Evolutionary conservation across 192 early-diverging fungal genomes (phyloP).

Genomic region (Coemansia sp.): DNA sequence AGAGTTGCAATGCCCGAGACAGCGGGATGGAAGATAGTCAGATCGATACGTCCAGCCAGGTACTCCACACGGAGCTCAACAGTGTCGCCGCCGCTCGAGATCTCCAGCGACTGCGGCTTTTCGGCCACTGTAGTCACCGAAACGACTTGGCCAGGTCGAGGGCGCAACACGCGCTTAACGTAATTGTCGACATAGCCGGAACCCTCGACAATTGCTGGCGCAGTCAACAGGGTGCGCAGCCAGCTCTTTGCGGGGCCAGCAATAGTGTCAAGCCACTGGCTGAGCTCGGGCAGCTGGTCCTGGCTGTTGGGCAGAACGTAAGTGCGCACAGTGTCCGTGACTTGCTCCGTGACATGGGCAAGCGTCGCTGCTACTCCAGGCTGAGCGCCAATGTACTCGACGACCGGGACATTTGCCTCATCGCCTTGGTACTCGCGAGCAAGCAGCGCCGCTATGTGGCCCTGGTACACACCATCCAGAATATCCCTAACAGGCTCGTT

Average conservation of each 20-base stretch:
- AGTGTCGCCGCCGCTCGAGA: slow-evolving; percentile 51
- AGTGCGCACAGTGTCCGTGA: not conserved
- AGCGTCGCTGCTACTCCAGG: not conserved
- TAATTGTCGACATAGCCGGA: slow-evolving; percentile 59
- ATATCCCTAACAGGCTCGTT: slow-evolving; percentile 86
- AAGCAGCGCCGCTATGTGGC: slow-evolving; percentile 73
- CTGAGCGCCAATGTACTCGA: slow-evolving; percentile 61
- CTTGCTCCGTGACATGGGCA: not conserved
- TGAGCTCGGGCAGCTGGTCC: slow-evolving; percentile 2
- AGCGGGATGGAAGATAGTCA: slow-evolving; percentile 41
- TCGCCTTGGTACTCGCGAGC: slow-evolving; percentile 65
- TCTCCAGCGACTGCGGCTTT: not conserved
- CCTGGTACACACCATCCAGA: slow-evolving; percentile 75
- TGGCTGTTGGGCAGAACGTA: not conserved
- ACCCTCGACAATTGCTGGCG: slow-evolving; percentile 70
- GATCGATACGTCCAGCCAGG: slow-evolving; percentile 58
- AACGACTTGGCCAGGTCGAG: slow-evolving; percentile 53
- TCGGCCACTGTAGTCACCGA: not conserved
- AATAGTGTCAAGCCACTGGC: slow-evolving; percentile 63
- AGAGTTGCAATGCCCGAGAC: slow-evolving; percentile 31
- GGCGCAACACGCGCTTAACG: slow-evolving; percentile 56
- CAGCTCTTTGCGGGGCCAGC: slow-evolving; percentile 67
- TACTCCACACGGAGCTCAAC: slow-evolving; percentile 77
- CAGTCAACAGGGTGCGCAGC: slow-evolving; percentile 76
- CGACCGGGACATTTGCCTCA: slow-evolving; percentile 59